Evolutionary conservation across 2,329 filamentous ascomycete genomes (phyloP), one percentile per base, ranked within the genome.

Genomic region (Clarireedia homoeocarpa): DNA sequence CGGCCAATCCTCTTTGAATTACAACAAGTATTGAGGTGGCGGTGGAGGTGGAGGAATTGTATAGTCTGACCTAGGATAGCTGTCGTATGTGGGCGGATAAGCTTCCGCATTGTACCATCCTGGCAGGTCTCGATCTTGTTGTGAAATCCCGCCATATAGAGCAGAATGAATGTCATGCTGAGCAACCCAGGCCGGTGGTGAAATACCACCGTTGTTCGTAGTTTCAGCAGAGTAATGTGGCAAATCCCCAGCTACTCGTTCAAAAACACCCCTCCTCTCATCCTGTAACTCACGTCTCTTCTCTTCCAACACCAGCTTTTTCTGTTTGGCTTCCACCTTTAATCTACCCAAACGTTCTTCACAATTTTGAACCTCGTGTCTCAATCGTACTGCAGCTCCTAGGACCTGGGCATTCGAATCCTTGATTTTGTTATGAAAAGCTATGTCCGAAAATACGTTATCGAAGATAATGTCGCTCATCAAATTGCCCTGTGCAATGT

Each of bases 401-500:
- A 49, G 5, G 23, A 49, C 34, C 34, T 54, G 52, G 7, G 30
- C 14, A 7, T 48, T 53, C 2, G 71, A 74, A 17, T 69, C 63
- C 61, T 78, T 75, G 57, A 82, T 76, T 65, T 78, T 74, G 7
- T 78, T 71, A 58, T 78, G 77, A 66, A 80, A 79, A 2, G 71
- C 71, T 68, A 77, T 73, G 51, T 80, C 78, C 10, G 71, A 72
- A 61, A 77, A 77, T 55, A 78, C 72, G 49, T 79, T 80, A 61
- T 81, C 77, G 59, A 80, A 79, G 27, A 80, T 69, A 1, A 81
- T 70, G 58, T 81, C 78, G 15, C 70, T 70, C 64, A 80, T 71
- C 6, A 79, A 68, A 53, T 66, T 72, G 0, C 75, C 75, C 36
- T 74, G 70, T 1, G 74, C 72, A 49, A 80, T 75, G 20, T 66